phyloP scores from a whole-genome alignment of 495 filamentous ascomycete species.

The Platismatia glauca region DNA sequence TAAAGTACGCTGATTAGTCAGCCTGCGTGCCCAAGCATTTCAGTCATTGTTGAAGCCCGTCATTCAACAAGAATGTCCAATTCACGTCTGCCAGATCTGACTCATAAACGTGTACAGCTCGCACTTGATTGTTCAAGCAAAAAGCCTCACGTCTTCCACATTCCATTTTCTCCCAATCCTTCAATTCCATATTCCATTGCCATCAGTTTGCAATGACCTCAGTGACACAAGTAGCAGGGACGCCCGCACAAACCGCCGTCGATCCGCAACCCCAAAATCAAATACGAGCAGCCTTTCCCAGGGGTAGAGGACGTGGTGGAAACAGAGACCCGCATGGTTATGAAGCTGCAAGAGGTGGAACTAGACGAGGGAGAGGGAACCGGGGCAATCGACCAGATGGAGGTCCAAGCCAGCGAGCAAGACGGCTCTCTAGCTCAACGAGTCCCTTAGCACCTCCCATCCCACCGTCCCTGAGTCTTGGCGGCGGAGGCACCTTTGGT shows the following conservation, averaged over 20 bases:
- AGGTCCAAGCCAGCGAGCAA: slow-evolving; percentile 5
- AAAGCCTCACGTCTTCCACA: too few relatives aligned
- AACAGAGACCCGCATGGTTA: slow-evolving; percentile 1
- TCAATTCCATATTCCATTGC: too few relatives aligned
- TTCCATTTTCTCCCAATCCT: too few relatives aligned
- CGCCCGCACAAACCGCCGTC: background rate
- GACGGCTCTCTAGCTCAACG: slow-evolving; percentile 5
- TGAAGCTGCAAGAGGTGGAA: slow-evolving; percentile 18
- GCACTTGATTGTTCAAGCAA: too few relatives aligned
- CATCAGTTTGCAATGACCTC: slow-evolving; percentile 12
- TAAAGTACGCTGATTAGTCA: too few relatives aligned
- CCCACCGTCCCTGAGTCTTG: slow-evolving; percentile 26
- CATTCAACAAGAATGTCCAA: too few relatives aligned
- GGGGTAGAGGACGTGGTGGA: slow-evolving; percentile 13
- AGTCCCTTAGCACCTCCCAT: slow-evolving; percentile 20
- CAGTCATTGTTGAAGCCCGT: too few relatives aligned
- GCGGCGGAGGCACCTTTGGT: slow-evolving; percentile 33
- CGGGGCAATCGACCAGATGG: slow-evolving; percentile 3
- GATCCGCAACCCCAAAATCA: background rate
- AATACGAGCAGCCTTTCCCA: background rate
- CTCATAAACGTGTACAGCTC: too few relatives aligned
- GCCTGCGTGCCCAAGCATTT: too few relatives aligned
- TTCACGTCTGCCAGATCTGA: too few relatives aligned
- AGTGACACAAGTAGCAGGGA: slow-evolving; percentile 6
- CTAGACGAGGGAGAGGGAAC: slow-evolving; percentile 19